Conservation (phyloP, 1,139 yeast species). For the Spencermartinsiella ligniputridi region DNA sequence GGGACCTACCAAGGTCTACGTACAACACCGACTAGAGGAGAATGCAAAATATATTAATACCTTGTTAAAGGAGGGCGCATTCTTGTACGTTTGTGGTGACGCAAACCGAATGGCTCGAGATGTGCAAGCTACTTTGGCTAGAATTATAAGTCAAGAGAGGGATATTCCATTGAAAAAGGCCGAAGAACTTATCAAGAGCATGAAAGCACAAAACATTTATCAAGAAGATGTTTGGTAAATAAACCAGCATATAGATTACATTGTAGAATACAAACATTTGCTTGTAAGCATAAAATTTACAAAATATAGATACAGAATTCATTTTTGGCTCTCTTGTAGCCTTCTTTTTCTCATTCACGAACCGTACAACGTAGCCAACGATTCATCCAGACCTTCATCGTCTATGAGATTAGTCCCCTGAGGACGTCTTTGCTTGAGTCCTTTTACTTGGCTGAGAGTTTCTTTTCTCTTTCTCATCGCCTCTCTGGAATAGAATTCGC, state of each 20-base stretch:
- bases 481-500: conserved; percentile 40
- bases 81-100: conserved; percentile 94
- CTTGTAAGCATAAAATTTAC: conserved; percentile 2
- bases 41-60: conserved; percentile 49
- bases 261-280: conserved; percentile 2
- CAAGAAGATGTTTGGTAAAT: conserved; percentile 95
- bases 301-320: background rate
- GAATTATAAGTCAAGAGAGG: conserved; percentile 59
- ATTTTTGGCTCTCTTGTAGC: background rate
- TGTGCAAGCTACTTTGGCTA: conserved; percentile 70
- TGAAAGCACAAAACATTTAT: conserved; percentile 80
- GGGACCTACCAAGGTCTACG: conserved; percentile 65
- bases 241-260: background rate
- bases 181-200: conserved; percentile 68
- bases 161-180: conserved; percentile 62
- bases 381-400: conserved; percentile 14
- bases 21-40: conserved; percentile 73
- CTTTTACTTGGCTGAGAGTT: conserved; percentile 25
- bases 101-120: conserved; percentile 96
- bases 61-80: conserved; percentile 71
- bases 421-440: conserved; percentile 43
- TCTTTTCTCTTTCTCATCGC: conserved; percentile 37
- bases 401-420: conserved; percentile 21
- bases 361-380: conserved; percentile 13
- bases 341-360: conserved; percentile 1